Evolutionary conservation across 2,329 filamentous ascomycete genomes (phyloP), one percentile per base, ranked within the genome.

Genomic region (Ceratocystiopsis brevicomis): DNA sequence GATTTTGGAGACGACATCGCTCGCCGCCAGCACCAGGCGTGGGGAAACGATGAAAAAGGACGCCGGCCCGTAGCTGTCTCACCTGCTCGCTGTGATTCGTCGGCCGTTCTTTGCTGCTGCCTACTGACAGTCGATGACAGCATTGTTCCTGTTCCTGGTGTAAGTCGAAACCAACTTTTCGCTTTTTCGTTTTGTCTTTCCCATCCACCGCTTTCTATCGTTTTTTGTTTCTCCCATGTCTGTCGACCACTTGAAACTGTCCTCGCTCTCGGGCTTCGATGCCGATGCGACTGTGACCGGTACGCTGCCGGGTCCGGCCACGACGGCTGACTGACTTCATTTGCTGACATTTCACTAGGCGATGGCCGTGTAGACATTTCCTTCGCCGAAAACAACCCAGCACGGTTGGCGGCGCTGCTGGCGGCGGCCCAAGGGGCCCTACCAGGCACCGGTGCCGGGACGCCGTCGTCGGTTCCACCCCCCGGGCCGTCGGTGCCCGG

Each of bases 321-420:
- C 19, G 8, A 30, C 10, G 25, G 25, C 6, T 30, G 25, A 9
- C 25, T 11, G 25, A 10, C 8, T 30, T 30, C 4, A 8, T 30
- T 11, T 30, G 25, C 25, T 30, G 25, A 30, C 25, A 8, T 2
- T 30, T 21, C n/a, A n/a, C 9, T 42, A 76, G 81, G 73, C 47
- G 79, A 87, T 61, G 83, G 83, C 19, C 74, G 84, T 54, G 69
- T 90, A 52, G 76, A 85, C 54, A 85, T 90, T 61, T 78, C 76
- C 48, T 83, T 90, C 60, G 76, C 79, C 54, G 78, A 85, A 56
- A 78, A 74, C 50, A 76, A 70, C 51, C 63, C 42, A 8, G 40
- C 68, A 44, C 71, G 71, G 44, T 63, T 88, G 4, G 74, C 79
- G 2, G 72, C 76, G 47, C 64, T 87, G 13, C 67, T 87, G 21